A percentile compares a stretch with the other conserved stretches of the same genome.
These are phyloP conservation scores for Naganishia randhawae DNA, from an alignment of 768 basidiomycete species.

Conservation along the genomic window DNA sequence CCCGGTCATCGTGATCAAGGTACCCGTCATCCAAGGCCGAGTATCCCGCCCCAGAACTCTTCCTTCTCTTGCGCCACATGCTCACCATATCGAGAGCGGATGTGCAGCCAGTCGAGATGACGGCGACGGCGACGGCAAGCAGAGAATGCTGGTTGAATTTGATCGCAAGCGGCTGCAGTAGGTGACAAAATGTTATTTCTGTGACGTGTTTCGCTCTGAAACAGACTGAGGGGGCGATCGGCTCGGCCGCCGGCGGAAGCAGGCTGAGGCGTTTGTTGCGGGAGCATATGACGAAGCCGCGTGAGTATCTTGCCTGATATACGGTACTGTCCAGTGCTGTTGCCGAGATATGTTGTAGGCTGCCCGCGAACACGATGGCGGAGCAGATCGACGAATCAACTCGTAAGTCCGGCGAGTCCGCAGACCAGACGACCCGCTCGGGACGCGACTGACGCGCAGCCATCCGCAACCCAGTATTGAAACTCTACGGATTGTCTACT, in stretches of 20 bases:
- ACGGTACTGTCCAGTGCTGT: too few relatives aligned
- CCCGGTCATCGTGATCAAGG: background rate
- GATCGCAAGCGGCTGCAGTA: background rate
- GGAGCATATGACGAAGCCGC: background rate
- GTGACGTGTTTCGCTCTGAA: constrained; percentile 6
- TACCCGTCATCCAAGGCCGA: background rate
- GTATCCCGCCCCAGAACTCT: background rate
- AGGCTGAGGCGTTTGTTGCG: background rate
- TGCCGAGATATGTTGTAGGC: background rate
- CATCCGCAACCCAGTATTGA: constrained; percentile 58
- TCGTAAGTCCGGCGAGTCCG: constrained; percentile 29
- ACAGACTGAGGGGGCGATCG: background rate
- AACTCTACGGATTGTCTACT: constrained; percentile 78
- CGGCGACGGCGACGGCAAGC: background rate
- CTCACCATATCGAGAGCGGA: background rate
- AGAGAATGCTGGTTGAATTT: background rate
- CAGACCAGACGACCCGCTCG: background rate
- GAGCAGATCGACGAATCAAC: constrained; percentile 66
- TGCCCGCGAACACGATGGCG: background rate
- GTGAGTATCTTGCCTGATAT: too few relatives aligned
- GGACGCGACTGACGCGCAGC: background rate
- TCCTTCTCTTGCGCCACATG: constrained; percentile 20
- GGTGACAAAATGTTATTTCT: background rate
- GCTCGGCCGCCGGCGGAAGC: background rate
- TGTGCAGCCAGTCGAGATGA: background rate